Percentiles rank a stretch among this genome's conserved stretches.
Conservation (phyloP, 2,329 filamentous ascomycete genomes). For the Fusarium virguliforme region DNA sequence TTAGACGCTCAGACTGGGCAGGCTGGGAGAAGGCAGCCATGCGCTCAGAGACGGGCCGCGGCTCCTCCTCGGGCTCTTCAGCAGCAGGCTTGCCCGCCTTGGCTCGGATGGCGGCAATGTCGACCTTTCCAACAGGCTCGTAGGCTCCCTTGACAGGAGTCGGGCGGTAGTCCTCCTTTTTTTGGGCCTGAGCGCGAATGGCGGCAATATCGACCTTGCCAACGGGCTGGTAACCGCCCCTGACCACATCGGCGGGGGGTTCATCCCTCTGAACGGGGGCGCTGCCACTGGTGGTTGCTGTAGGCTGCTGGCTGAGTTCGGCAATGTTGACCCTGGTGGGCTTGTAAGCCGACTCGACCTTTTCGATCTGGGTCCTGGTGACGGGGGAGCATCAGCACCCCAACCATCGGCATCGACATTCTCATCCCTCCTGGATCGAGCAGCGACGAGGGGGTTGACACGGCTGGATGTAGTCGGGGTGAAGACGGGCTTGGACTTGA, state of each 20-base stretch:
- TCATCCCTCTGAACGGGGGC: slow-evolving; percentile 64
- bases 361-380: slow-evolving; percentile 88
- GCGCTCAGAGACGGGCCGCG: slow-evolving; percentile 81
- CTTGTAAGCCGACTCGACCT: slow-evolving; percentile 92
- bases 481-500: slow-evolving; percentile 92
- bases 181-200: slow-evolving; percentile 82
- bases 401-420: slow-evolving; percentile 89
- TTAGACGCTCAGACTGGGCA: slow-evolving; percentile 81
- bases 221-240: slow-evolving; percentile 90
- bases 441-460: slow-evolving; percentile 77
- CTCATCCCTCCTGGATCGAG: slow-evolving; percentile 73
- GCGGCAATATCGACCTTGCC: slow-evolving; percentile 98
- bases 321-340: slow-evolving; percentile 96
- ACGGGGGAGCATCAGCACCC: slow-evolving; percentile 93
- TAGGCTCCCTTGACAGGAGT: slow-evolving; percentile 92
- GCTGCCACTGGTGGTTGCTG: slow-evolving; percentile 75
- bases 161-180: slow-evolving; percentile 82
- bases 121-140: slow-evolving; percentile 95
- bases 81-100: slow-evolving; percentile 78
- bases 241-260: slow-evolving; percentile 76
- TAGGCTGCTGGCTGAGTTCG: slow-evolving; percentile 82
- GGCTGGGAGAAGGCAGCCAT: slow-evolving; percentile 78
- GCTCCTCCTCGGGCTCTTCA: slow-evolving; percentile 58
- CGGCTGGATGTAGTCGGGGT: slow-evolving; percentile 77
- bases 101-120: slow-evolving; percentile 93